Evolutionary conservation across 1,139 yeast genomes (phyloP).

Genomic region (Groenewaldozyma auringiensis): DNA sequence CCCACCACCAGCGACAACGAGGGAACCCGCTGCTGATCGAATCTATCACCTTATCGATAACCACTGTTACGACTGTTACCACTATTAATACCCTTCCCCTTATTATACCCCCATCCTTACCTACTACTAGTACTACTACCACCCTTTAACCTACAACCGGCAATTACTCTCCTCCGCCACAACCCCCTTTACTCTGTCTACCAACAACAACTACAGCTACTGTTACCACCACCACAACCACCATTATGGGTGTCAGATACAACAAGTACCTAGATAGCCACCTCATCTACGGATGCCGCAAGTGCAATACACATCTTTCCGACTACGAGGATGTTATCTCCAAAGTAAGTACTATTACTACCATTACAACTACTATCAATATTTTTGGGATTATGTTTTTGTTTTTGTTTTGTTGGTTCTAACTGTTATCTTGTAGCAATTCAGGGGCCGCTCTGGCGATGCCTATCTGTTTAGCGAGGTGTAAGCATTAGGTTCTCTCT

Average conservation of each 20-base stretch:
- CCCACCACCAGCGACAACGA: too few relatives aligned
- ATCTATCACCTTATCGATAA: too few relatives aligned
- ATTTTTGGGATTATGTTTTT: neutral
- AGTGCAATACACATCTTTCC: conserved; percentile 36
- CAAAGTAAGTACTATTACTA: conserved; percentile 22
- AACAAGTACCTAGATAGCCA: conserved; percentile 27
- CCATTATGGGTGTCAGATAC: conserved; percentile 34
- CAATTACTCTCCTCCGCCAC: too few relatives aligned
- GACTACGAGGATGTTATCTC: conserved; percentile 30
- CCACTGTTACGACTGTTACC: too few relatives aligned
- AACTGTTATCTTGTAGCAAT: conserved; percentile 30
- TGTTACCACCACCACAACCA: too few relatives aligned
- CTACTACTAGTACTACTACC: too few relatives aligned
- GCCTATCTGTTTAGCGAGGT: conserved; percentile 35
- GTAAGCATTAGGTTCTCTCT: conserved; percentile 23
- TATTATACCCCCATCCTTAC: too few relatives aligned
- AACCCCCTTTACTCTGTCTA: too few relatives aligned
- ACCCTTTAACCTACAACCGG: too few relatives aligned
- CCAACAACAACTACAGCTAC: too few relatives aligned
- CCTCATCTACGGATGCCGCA: conserved; percentile 33
- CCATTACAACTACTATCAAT: neutral
- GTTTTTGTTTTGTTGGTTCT: neutral
- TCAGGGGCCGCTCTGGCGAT: conserved; percentile 36
- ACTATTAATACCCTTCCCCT: too few relatives aligned
- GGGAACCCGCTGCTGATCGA: too few relatives aligned